Evolutionary conservation across 2,329 filamentous ascomycete genomes (phyloP).

Genomic region (Rhinocladiella similis): DNA sequence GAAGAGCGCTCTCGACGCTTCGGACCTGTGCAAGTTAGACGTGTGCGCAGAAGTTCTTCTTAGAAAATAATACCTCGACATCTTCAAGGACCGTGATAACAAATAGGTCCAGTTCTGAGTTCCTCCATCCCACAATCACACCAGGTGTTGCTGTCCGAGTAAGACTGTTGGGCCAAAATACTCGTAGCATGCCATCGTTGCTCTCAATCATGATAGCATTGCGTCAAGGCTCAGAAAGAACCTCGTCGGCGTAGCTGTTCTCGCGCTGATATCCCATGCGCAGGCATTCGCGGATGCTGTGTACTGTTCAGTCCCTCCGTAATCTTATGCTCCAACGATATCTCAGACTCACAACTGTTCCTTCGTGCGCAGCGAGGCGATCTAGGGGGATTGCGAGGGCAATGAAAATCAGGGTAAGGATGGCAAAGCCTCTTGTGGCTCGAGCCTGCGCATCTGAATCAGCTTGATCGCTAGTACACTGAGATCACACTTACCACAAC

Average conservation of each 20-base stretch:
- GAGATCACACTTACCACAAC: slow-evolving; percentile 69
- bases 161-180: slow-evolving; percentile 96
- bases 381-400: slow-evolving; percentile 80
- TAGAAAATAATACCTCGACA: slow-evolving; percentile 68
- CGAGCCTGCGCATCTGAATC: slow-evolving; percentile 62
- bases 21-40: slow-evolving; percentile 53
- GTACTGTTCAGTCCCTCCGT: slow-evolving; percentile 1
- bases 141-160: slow-evolving; percentile 70
- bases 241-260: slow-evolving; percentile 93
- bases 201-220: slow-evolving; percentile 64
- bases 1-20: slow-evolving; percentile 85
- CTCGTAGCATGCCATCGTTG: slow-evolving; percentile 83
- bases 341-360: slow-evolving; percentile 65
- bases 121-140: slow-evolving; percentile 92
- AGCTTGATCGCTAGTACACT: neutral
- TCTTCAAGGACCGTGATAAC: slow-evolving; percentile 87
- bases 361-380: slow-evolving; percentile 77
- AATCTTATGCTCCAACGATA: neutral
- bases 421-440: slow-evolving; percentile 78
- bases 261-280: slow-evolving; percentile 83
- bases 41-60: neutral
- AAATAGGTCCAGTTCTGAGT: slow-evolving; percentile 86
- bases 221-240: slow-evolving; percentile 70
- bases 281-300: slow-evolving; percentile 78
- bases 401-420: slow-evolving; percentile 82